Base-by-base conservation (phyloP, 495 filamentous ascomycete species). In the Parathielavia appendiculata region DNA sequence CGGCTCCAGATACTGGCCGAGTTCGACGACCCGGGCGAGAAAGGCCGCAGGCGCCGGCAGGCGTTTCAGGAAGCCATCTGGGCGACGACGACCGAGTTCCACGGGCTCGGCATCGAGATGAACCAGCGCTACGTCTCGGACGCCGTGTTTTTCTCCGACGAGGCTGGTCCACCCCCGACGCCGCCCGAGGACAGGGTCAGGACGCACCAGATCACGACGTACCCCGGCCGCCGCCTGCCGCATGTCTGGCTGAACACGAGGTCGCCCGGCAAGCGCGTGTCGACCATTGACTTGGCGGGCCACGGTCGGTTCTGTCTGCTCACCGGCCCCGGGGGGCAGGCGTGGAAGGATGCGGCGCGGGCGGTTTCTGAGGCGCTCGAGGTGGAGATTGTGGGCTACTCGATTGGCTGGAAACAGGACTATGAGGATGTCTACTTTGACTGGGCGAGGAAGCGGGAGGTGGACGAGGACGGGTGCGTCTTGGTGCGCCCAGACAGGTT, bases 401-500 rank as follows among this genome's bases (percentile, higher is more conserved):
- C 65, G 30, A 69, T 75, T 26, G 76, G 76, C 2, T 71, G 64
- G 61, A 66, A 63, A 39, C 64, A 75, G 36, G 72, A 78, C n/a
- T 71, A 74, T 26, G 66, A 72, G 41, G 73, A 73, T 49, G 55
- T 69, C 9, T 74, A 74, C 47, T 65, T 69, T 54, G 64, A 69
- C 46, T 79, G 72, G 70, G 63, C 67, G 12, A 56, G 55, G 51
- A 59, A 61, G 36, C 59, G 71, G 5, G 72, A 73, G 22, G 69
- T 77, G 0, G 65, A 68, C 14, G 69, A 76, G n/a, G 63, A 59
- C 32, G 76, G 76, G n/a, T 75, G 71, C 9, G 56, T 79, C 12
- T 56, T 78, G 26, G 73, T 74, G 9, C 56, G 76, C 10, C 76
- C 75, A 9, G 75, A 79, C 61, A 63, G 69, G 20, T 76, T 75